Evolutionary conservation across 352 stramenopile genomes (phyloP).

Genomic region (Achlya hypogyna): DNA sequence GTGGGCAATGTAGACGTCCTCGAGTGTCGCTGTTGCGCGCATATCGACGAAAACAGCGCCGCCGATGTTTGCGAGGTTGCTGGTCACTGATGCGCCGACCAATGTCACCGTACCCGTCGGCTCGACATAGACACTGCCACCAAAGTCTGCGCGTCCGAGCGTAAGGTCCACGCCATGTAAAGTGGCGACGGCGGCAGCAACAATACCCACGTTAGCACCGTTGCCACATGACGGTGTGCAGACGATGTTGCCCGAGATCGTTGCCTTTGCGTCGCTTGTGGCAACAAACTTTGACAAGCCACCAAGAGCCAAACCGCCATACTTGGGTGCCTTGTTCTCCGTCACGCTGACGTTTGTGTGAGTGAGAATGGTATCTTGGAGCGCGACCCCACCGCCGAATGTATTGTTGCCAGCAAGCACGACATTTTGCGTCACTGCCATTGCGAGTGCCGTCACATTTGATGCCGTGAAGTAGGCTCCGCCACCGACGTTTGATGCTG

Average conservation of each 20-base stretch:
- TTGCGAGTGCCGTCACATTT: neutral
- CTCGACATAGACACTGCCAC: neutral
- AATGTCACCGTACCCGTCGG: neutral
- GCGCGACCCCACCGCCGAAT: neutral
- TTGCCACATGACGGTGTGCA: neutral
- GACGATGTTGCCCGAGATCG: neutral
- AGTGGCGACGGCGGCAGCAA: neutral
- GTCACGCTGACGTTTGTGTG: neutral
- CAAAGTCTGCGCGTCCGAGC: neutral
- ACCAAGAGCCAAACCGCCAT: neutral
- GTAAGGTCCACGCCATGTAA: neutral
- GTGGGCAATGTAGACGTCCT: neutral
- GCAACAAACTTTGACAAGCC: neutral
- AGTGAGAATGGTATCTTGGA: neutral
- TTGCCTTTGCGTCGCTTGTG: neutral
- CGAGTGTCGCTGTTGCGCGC: neutral
- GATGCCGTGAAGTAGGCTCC: neutral
- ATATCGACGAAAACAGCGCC: neutral
- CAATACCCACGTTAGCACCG: neutral
- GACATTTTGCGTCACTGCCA: neutral
- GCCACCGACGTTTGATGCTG: neutral
- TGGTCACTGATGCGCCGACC: neutral
- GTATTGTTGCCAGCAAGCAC: neutral
- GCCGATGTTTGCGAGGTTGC: neutral
- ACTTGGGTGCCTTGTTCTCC: neutral